phyloP scores from a whole-genome alignment of 345 rosid genomes.

The Hevea brasiliensis region DNA sequence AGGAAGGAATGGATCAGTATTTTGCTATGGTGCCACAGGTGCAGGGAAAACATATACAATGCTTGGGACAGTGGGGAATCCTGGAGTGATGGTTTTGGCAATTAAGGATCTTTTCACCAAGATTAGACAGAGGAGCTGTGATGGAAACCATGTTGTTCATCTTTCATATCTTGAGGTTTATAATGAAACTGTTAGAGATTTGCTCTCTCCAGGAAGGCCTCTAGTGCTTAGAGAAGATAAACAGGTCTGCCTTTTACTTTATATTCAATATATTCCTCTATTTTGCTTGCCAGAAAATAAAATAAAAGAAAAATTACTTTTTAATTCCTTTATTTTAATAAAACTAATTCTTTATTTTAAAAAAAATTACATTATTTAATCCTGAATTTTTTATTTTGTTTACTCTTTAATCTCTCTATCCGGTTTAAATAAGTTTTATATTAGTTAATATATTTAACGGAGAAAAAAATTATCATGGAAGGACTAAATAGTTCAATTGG shows the following conservation, averaged over 20 bases:
- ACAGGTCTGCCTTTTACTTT: slow-evolving; percentile 49
- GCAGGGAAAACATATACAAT: slow-evolving; percentile 96
- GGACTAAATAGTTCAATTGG: no score
- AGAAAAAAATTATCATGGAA: no score
- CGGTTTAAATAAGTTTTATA: no score
- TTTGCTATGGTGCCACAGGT: slow-evolving; percentile 97
- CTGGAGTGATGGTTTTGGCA: slow-evolving; percentile 98
- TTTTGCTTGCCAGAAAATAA: background rate
- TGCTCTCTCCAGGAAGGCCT: slow-evolving; percentile 97
- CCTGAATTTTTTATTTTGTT: no score
- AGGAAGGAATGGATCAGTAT: slow-evolving; percentile 96
- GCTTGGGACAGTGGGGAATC: slow-evolving; percentile 88
- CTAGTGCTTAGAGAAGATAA: slow-evolving; percentile 91
- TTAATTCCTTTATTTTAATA: no score
- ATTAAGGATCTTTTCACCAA: slow-evolving; percentile 87
- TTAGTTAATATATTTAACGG: no score
- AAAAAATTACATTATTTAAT: no score
- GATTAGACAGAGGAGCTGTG: slow-evolving; percentile 79
- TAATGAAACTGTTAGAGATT: slow-evolving; percentile 87
- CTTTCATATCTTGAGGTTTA: slow-evolving; percentile 95
- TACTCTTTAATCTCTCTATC: no score
- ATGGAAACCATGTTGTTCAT: slow-evolving; percentile 85
- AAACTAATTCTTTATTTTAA: no score
- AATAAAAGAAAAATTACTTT: no score
- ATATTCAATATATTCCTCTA: background rate